A percentile compares a stretch with the other conserved stretches of the same genome.
These are phyloP conservation scores for Fusarium domesticum DNA, from an alignment of 2,329 filamentous ascomycete species.

Conservation along the genomic window DNA sequence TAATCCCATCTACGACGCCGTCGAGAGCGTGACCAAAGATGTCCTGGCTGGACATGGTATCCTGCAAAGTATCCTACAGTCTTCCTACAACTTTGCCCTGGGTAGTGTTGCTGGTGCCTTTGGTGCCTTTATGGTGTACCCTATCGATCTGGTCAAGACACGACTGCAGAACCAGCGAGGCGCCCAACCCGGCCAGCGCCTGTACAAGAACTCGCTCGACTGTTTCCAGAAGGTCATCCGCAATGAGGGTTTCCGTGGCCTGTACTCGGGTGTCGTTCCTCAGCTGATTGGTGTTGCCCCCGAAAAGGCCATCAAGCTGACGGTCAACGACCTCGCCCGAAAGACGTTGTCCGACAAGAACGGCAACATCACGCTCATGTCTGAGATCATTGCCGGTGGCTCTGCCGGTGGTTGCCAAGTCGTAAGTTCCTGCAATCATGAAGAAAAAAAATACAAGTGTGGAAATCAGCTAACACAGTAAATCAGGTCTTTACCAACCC, in stretches of 20 bases:
- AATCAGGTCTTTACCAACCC: slow-evolving; percentile 90
- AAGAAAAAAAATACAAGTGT: background rate
- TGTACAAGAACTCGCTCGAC: slow-evolving; percentile 97
- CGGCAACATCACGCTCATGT: slow-evolving; percentile 65
- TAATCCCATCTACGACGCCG: slow-evolving; percentile 51
- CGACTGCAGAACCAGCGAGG: slow-evolving; percentile 96
- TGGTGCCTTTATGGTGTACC: slow-evolving; percentile 98
- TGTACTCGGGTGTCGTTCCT: slow-evolving; percentile 93
- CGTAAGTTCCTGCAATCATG: slow-evolving; percentile 57
- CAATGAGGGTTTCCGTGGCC: slow-evolving; percentile 83
- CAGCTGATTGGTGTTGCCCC: slow-evolving; percentile 98
- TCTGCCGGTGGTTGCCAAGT: slow-evolving; percentile 92
- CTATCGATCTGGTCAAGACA: slow-evolving; percentile 97
- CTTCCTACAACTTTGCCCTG: slow-evolving; percentile 83
- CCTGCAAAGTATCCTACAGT: slow-evolving; percentile 61
- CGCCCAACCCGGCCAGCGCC: slow-evolving; percentile 73
- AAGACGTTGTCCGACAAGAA: slow-evolving; percentile 71
- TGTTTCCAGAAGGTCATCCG: slow-evolving; percentile 89
- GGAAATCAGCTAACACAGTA: slow-evolving; percentile 4
- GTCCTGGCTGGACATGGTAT: slow-evolving; percentile 37
- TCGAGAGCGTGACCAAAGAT: slow-evolving; percentile 45
- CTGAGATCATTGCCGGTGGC: slow-evolving; percentile 86
- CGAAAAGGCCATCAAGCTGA: slow-evolving; percentile 98
- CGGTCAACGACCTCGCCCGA: slow-evolving; percentile 92
- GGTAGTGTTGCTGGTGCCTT: slow-evolving; percentile 92